Percentiles rank a stretch among this genome's conserved stretches.
phyloP scores from a whole-genome alignment of 2,329 filamentous ascomycete species.

The Talaromyces amestolkiae region DNA sequence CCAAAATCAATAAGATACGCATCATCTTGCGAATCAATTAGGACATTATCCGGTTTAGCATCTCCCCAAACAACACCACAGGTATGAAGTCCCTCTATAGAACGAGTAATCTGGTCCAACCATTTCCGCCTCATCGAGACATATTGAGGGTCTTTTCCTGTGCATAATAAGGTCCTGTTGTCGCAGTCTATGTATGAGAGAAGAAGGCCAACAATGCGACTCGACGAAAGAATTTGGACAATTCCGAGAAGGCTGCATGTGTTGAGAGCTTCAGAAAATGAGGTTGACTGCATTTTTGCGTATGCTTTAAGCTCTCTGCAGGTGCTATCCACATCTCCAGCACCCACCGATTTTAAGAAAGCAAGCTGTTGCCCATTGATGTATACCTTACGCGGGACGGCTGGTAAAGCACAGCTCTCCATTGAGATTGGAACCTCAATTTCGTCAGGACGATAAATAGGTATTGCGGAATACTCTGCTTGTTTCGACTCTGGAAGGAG shows the following conservation, averaged over 20 bases:
- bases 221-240: neutral
- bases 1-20: neutral
- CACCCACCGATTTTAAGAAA: constrained; percentile 24
- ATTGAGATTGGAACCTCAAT: constrained; percentile 20
- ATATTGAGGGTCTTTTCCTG: neutral
- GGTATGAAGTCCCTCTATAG: neutral
- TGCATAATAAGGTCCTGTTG: neutral
- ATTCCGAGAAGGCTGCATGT: neutral
- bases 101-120: neutral
- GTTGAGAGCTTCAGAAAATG: neutral
- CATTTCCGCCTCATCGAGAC: constrained; percentile 1
- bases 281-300: constrained; percentile 15
- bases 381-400: constrained; percentile 21
- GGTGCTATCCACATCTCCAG: constrained; percentile 19
- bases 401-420: constrained; percentile 19
- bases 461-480: constrained; percentile 21
- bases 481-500: neutral
- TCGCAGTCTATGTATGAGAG: neutral
- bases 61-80: neutral
- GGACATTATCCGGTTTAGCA: neutral
- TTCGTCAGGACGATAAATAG: constrained; percentile 20
- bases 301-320: constrained; percentile 21
- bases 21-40: neutral
- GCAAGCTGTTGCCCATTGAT: constrained; percentile 19
- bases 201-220: neutral